Conservation (phyloP, 306 rosid species). For the Castanea sativa region DNA sequence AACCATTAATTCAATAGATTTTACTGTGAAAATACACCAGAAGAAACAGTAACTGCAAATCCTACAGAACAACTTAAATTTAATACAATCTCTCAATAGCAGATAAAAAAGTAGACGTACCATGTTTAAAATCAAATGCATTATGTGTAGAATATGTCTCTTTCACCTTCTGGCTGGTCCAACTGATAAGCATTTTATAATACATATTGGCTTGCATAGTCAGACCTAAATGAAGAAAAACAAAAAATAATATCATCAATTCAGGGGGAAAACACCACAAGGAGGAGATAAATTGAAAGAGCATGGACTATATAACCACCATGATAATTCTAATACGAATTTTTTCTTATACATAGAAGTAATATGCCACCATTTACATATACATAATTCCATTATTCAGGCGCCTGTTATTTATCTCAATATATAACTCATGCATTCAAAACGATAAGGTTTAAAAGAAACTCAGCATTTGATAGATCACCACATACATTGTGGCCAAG, state of each 20-base stretch:
- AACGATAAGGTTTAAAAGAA: not conserved
- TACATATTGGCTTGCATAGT: constrained; percentile 88
- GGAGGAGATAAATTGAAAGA: constrained; percentile 6
- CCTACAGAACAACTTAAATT: not conserved
- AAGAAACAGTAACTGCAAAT: not conserved
- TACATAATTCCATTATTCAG: not conserved
- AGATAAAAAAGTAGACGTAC: constrained; percentile 32
- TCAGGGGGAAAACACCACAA: constrained; percentile 8
- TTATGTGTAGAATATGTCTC: constrained; percentile 67
- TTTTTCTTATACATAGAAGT: not conserved
- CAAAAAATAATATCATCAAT: constrained; percentile 7
- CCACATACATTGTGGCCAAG: not conserved
- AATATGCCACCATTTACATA: not conserved
- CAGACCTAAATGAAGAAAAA: constrained; percentile 59
- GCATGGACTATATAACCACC: not conserved
- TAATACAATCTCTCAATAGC: not conserved
- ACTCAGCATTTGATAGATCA: not conserved
- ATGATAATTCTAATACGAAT: no score
- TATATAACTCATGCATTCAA: not conserved
- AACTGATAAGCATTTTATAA: constrained; percentile 84
- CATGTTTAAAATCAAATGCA: constrained; percentile 87
- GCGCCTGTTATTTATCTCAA: not conserved
- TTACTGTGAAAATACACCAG: not conserved
- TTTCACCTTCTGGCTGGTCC: constrained; percentile 97
- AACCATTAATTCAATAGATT: not conserved